These are phyloP conservation scores for Paracorniculantispora psalliotae DNA, from an alignment of 2,329 filamentous ascomycete species.

Conservation along the genomic window DNA sequence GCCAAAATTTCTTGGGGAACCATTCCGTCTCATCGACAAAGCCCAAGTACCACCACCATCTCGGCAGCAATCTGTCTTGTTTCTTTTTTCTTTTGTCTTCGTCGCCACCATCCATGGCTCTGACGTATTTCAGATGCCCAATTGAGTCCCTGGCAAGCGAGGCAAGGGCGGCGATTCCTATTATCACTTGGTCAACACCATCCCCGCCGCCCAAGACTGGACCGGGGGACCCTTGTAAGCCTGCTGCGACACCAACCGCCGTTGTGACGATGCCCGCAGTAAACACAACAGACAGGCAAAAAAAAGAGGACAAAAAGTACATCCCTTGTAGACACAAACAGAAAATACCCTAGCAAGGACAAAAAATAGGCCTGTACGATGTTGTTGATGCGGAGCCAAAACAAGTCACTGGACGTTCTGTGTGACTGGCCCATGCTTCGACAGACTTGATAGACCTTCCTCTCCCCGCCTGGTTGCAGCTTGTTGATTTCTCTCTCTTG, in stretches of 20 bases:
- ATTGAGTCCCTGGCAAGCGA: neutral
- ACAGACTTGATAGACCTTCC: constrained; percentile 11
- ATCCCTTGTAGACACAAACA: neutral
- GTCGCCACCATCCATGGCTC: neutral
- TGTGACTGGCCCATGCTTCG: constrained; percentile 10
- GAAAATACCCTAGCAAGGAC: neutral
- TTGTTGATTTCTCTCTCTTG: neutral
- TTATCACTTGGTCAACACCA: constrained; percentile 12
- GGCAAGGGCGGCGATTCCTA: neutral
- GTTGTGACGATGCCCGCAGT: constrained; percentile 6
- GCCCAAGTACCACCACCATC: neutral
- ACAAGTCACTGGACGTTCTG: neutral
- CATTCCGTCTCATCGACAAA: neutral
- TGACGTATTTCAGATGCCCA: constrained; percentile 1
- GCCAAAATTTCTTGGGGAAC: neutral
- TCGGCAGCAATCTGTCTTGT: neutral
- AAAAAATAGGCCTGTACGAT: neutral
- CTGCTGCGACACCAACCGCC: neutral
- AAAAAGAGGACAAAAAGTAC: neutral
- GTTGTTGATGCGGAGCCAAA: constrained; percentile 12
- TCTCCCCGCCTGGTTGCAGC: constrained; percentile 10
- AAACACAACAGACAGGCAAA: neutral
- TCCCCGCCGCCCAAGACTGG: constrained; percentile 7
- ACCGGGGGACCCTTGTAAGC: constrained; percentile 5
- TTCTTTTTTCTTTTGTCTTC: neutral